phyloP scores from a whole-genome alignment of 140 eudicot genomes.

The Senecio squalidus region DNA sequence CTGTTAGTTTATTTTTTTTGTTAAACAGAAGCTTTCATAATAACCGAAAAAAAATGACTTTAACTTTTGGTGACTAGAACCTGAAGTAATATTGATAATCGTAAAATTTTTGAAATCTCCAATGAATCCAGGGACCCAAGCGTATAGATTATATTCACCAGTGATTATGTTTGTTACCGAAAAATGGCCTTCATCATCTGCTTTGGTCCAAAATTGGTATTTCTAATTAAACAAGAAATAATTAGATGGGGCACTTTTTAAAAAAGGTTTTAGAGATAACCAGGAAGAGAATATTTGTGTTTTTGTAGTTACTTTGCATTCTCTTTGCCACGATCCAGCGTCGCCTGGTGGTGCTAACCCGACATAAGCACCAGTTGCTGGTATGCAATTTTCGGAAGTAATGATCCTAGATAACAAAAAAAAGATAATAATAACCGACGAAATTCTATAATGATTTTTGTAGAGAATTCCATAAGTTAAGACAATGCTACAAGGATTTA shows the following conservation, averaged over 20 bases:
- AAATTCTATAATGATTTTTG: not conserved
- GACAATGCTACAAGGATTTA: not conserved
- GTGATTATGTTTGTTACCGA: constrained; percentile 31
- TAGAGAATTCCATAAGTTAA: not conserved
- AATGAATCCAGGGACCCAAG: constrained; percentile 68
- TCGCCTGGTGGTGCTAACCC: constrained; percentile 82
- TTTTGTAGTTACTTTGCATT: constrained; percentile 52
- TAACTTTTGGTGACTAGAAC: constrained; percentile 11
- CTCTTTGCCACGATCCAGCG: constrained; percentile 78
- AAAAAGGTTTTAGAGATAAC: not conserved
- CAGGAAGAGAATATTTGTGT: not conserved
- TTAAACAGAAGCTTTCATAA: not conserved
- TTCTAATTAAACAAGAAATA: constrained; percentile 27
- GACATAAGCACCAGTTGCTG: constrained; percentile 54
- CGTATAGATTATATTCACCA: constrained; percentile 58
- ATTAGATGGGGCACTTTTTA: not conserved
- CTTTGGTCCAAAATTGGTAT: constrained; percentile 71
- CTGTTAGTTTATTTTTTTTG: constrained; percentile 12
- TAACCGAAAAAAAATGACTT: not conserved
- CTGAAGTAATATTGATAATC: constrained; percentile 39
- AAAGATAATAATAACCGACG: not conserved
- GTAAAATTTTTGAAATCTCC: constrained; percentile 45
- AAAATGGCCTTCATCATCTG: constrained; percentile 54
- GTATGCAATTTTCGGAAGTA: constrained; percentile 14
- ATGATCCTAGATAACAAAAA: constrained; percentile 26